These are phyloP conservation scores for Chrysosporium keratinophilum DNA, from an alignment of 2,329 filamentous ascomycete species.

Conservation along the genomic window DNA sequence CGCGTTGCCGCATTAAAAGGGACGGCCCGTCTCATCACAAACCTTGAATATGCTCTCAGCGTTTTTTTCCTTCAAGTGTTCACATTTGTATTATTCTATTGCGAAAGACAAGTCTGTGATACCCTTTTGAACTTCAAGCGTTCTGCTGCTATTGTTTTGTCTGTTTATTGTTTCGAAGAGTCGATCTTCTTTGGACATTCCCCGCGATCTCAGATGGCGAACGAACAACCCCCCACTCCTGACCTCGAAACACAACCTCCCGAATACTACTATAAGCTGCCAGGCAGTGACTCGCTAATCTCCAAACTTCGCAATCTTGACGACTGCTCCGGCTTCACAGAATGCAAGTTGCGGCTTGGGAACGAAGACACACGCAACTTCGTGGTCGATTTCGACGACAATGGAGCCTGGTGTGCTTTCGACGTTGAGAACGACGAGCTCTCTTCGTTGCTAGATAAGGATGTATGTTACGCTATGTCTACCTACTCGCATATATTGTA, in stretches of 20 bases:
- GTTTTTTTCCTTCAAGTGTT: too few relatives aligned
- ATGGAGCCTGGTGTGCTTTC: slow-evolving; percentile 34
- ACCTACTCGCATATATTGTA: background rate
- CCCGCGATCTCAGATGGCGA: background rate
- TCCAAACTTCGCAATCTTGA: slow-evolving; percentile 32
- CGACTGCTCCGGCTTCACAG: slow-evolving; percentile 24
- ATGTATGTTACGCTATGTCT: slow-evolving; percentile 21
- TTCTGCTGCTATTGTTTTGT: too few relatives aligned
- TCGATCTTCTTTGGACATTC: background rate
- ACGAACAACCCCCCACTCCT: background rate
- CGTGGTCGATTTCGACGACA: slow-evolving; percentile 35
- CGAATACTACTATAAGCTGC: slow-evolving; percentile 6
- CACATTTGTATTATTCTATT: too few relatives aligned
- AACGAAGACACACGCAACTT: slow-evolving; percentile 31
- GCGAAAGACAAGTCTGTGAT: too few relatives aligned
- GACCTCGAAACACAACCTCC: slow-evolving; percentile 10
- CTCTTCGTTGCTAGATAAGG: slow-evolving; percentile 24
- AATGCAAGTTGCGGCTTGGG: slow-evolving; percentile 23
- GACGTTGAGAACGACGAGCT: slow-evolving; percentile 30
- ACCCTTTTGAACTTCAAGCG: too few relatives aligned
- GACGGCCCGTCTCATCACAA: background rate
- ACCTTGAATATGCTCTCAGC: too few relatives aligned
- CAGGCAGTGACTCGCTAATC: slow-evolving; percentile 2
- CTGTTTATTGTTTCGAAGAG: too few relatives aligned
- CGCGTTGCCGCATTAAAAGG: background rate